These are phyloP conservation scores for Larix sibirica DNA, from an alignment of 83 land plant species.

Conservation along the genomic window DNA sequence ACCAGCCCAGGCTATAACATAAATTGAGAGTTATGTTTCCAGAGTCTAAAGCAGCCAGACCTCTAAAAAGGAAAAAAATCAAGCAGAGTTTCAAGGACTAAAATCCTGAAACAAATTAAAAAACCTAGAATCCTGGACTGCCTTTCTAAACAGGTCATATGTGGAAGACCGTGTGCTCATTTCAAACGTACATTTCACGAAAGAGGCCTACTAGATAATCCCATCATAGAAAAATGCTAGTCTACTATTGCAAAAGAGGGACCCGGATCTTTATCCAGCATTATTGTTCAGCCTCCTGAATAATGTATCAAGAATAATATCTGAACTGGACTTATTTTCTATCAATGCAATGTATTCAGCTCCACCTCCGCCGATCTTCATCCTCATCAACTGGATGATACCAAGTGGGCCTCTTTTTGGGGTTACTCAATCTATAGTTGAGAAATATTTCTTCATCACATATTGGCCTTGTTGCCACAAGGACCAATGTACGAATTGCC, in stretches of 20 bases:
- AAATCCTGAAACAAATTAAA: too few relatives aligned
- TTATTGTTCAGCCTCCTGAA: neutral
- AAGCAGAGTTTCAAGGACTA: too few relatives aligned
- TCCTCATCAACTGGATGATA: conserved; percentile 86
- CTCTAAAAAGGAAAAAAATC: too few relatives aligned
- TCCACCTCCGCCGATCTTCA: conserved; percentile 90
- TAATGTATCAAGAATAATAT: neutral
- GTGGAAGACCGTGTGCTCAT: too few relatives aligned
- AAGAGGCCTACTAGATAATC: neutral
- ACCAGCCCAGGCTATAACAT: too few relatives aligned
- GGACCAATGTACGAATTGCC: conserved; percentile 65
- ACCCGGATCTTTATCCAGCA: neutral
- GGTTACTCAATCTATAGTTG: conserved; percentile 90
- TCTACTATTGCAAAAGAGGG: neutral
- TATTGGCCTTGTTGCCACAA: conserved; percentile 79
- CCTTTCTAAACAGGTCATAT: too few relatives aligned
- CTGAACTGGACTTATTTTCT: neutral
- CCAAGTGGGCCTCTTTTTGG: conserved; percentile 80
- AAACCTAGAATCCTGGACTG: too few relatives aligned
- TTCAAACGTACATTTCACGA: neutral
- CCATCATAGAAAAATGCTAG: neutral
- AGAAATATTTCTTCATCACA: conserved; percentile 81
- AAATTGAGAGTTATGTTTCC: too few relatives aligned
- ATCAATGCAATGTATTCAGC: conserved; percentile 26
- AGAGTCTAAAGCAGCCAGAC: too few relatives aligned